Percentiles rank a stretch among this genome's conserved stretches.
Conservation (phyloP, 2,329 filamentous ascomycete species). For the Neonectria ditissima region DNA sequence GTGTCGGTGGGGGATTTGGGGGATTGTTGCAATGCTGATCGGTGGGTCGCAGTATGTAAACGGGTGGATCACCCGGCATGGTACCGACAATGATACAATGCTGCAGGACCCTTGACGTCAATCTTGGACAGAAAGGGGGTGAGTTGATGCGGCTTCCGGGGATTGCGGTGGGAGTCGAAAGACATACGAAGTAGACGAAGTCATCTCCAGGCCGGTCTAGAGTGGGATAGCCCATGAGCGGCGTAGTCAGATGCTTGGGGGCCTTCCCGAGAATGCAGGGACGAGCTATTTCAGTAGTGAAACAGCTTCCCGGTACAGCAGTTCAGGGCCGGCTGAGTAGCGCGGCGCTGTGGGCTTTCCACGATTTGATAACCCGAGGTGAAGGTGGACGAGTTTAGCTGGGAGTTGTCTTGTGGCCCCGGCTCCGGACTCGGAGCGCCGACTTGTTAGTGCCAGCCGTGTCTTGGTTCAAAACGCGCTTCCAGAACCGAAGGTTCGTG, state of each 20-base stretch:
- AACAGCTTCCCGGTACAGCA: constrained; percentile 23
- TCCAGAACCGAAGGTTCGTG: constrained; percentile 19
- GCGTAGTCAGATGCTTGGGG: constrained; percentile 10
- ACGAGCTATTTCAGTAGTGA: constrained; percentile 16
- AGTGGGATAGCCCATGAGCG: constrained; percentile 8
- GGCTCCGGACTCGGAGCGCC: constrained; percentile 9
- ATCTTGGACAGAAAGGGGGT: constrained; percentile 13
- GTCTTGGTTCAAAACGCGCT: constrained; percentile 36
- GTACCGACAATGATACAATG: constrained; percentile 19
- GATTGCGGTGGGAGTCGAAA: constrained; percentile 2
- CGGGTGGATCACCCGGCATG: constrained; percentile 17
- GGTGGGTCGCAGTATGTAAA: constrained; percentile 26
- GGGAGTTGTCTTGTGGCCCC: background rate
- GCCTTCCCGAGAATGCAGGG: constrained; percentile 23
- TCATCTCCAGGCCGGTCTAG: constrained; percentile 10
- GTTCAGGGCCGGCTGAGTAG: background rate
- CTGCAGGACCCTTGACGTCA: constrained; percentile 14
- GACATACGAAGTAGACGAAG: background rate
- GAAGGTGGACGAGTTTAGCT: constrained; percentile 7
- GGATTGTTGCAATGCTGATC: constrained; percentile 35
- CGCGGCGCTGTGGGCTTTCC: constrained; percentile 1
- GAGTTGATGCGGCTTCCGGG: background rate
- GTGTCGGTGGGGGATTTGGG: constrained; percentile 36
- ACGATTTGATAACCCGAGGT: constrained; percentile 5
- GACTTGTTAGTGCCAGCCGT: constrained; percentile 31